Conservation (phyloP, 2,329 filamentous ascomycete genomes). For the Phialophora expanda region DNA sequence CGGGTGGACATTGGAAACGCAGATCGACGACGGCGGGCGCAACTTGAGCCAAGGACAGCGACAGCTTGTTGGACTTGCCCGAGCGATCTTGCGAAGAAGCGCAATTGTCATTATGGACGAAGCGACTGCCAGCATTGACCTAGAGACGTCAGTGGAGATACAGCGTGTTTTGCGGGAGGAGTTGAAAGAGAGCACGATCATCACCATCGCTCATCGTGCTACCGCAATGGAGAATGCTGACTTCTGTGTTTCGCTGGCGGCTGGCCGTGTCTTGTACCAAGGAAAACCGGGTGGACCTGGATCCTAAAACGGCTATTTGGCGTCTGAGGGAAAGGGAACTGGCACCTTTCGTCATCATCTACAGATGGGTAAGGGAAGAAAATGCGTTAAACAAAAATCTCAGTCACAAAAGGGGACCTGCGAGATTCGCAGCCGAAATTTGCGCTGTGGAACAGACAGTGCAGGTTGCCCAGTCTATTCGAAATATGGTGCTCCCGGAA, state of each 20-base stretch:
- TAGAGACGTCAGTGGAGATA: slow-evolving; percentile 63
- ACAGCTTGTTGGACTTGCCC: slow-evolving; percentile 67
- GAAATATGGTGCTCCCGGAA: not conserved
- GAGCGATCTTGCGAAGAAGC: slow-evolving; percentile 66
- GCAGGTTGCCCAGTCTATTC: not conserved
- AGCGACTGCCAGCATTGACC: slow-evolving; percentile 68
- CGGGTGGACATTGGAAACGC: slow-evolving; percentile 61
- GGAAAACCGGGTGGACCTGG: slow-evolving; percentile 19
- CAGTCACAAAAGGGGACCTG: not conserved
- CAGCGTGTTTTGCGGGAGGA: slow-evolving; percentile 62
- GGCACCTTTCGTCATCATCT: not conserved
- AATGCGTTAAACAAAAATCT: not conserved
- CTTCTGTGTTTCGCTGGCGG: slow-evolving; percentile 26
- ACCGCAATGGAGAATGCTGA: slow-evolving; percentile 58
- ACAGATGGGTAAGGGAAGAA: not conserved
- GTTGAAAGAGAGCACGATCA: slow-evolving; percentile 62
- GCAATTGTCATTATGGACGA: slow-evolving; percentile 70
- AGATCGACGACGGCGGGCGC: slow-evolving; percentile 64
- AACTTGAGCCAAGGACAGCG: slow-evolving; percentile 69
- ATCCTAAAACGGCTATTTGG: slow-evolving; percentile 4
- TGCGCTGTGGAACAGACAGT: not conserved
- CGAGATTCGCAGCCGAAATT: not conserved
- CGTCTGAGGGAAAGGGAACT: not conserved
- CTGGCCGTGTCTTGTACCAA: slow-evolving; percentile 28
- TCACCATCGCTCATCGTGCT: slow-evolving; percentile 69